Evolutionary conservation across 2,329 filamentous ascomycete species (phyloP), one percentile per base, ranked within the genome.

Genomic region (Fusarium mexicanum): DNA sequence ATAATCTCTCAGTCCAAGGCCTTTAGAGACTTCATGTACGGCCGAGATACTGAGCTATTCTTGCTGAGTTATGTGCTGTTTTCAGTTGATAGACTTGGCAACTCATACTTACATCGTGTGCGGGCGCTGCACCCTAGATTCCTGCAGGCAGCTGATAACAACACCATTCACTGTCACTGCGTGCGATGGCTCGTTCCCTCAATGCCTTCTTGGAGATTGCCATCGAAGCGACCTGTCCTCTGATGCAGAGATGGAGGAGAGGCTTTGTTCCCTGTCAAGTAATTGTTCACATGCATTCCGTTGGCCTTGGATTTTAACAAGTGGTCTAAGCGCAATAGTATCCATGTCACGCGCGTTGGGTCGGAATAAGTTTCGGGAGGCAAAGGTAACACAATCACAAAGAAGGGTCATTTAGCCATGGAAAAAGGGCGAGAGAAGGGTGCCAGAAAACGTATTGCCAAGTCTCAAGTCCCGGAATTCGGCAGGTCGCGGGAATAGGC

Each of bases 1-100:
- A 17, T 31, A 3, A 14, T 10, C 11, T 29, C 26, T 13, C 2
- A 17, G 9, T 22, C 10, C 16, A 9, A 2, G 10, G 13, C 7
- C 14, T 50, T 10, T 2, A 14, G 31, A 51, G n/a, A 37, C 2
- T 10, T 8, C 2, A 20, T 37, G 5, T 13, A 3, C 3, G 0
- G 11, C 8, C 3, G 11, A 55, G 14, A 11, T 40, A 40, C 31
- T 38, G 11, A 55, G 14, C 8, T 40, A 40, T n/a, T 38, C 24
- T 26, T 18, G 51, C 11, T 4, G 11, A 31, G 4, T 5, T 3
- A 13, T n/a, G 16, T 31, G 7, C n/a, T 20, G 22, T 13, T 50
- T 50, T 50, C 0, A 18, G 3, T 6, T 18, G 11, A 18, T 33
- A n/a, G 22, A 33, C 11, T 3, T 33, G 10, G 16, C 22, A 50